phyloP scores from a whole-genome alignment of 2,329 filamentous ascomycete genomes.

The Calonectria montana region DNA sequence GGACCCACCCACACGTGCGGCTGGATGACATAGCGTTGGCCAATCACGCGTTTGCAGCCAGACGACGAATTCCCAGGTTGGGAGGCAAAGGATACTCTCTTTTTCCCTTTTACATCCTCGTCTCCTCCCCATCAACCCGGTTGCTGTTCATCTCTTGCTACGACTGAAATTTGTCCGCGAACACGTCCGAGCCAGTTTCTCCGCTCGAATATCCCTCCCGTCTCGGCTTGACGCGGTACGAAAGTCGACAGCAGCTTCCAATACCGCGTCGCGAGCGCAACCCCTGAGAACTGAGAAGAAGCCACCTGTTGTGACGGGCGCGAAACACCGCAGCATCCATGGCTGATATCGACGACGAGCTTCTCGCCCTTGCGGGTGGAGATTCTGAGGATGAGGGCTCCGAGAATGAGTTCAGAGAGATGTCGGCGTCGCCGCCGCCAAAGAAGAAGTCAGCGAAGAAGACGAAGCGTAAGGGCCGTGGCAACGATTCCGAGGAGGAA shows the following conservation, averaged over 20 bases:
- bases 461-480: conserved; percentile 58
- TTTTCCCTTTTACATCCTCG: conserved; percentile 28
- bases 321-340: conserved; percentile 59
- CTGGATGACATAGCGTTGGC: conserved; percentile 38
- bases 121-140: conserved; percentile 28
- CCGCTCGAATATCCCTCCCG: not conserved
- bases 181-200: not conserved
- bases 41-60: conserved; percentile 36
- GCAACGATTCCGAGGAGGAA: conserved; percentile 71
- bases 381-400: conserved; percentile 71
- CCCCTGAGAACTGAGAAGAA: conserved; percentile 32
- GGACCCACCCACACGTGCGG: conserved; percentile 37
- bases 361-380: conserved; percentile 91
- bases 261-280: conserved; percentile 24
- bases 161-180: conserved; percentile 16
- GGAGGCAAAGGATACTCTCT: conserved; percentile 28
- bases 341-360: conserved; percentile 93
- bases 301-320: conserved; percentile 16
- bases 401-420: conserved; percentile 65
- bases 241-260: not conserved
- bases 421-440: conserved; percentile 63
- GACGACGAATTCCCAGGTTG: conserved; percentile 40
- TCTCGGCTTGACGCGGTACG: conserved; percentile 9
- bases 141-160: conserved; percentile 21
- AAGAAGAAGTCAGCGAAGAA: conserved; percentile 57